phyloP scores from a whole-genome alignment of 306 rosid genomes.

The Inga laurina region DNA sequence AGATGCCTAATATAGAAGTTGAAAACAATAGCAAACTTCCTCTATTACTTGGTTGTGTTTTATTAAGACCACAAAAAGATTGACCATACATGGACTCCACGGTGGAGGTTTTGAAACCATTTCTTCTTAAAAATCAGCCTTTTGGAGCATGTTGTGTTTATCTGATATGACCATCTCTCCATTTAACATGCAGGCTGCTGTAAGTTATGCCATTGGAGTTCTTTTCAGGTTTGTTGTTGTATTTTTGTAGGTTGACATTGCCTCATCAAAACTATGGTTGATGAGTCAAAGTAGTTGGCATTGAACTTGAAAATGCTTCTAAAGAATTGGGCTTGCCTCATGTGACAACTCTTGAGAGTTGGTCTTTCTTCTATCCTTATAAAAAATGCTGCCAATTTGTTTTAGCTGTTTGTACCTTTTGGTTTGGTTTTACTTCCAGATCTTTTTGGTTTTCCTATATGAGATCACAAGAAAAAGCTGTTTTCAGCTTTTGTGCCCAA shows the following conservation, averaged over 20 bases:
- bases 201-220: conserved; percentile 77
- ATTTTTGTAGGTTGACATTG: conserved; percentile 20
- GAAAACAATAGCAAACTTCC: conserved; percentile 16
- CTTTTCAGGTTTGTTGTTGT: conserved; percentile 66
- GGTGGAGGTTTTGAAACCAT: conserved; percentile 23
- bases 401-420: background rate
- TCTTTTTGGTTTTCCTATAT: background rate
- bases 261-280: background rate
- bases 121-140: background rate
- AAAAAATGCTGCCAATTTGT: conserved; percentile 15
- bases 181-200: conserved; percentile 65
- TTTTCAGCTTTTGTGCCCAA: background rate
- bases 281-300: background rate
- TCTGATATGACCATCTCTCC: conserved; percentile 29
- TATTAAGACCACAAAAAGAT: conserved; percentile 1
- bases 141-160: conserved; percentile 7
- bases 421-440: background rate
- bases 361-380: conserved; percentile 12
- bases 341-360: background rate
- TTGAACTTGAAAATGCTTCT: conserved; percentile 1
- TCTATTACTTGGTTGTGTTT: conserved; percentile 19
- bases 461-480: background rate
- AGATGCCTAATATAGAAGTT: background rate
- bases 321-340: conserved; percentile 19
- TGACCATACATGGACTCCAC: conserved; percentile 14